phyloP scores from a whole-genome alignment of 2,329 filamentous ascomycete genomes.

The Talaromyces piceae region DNA sequence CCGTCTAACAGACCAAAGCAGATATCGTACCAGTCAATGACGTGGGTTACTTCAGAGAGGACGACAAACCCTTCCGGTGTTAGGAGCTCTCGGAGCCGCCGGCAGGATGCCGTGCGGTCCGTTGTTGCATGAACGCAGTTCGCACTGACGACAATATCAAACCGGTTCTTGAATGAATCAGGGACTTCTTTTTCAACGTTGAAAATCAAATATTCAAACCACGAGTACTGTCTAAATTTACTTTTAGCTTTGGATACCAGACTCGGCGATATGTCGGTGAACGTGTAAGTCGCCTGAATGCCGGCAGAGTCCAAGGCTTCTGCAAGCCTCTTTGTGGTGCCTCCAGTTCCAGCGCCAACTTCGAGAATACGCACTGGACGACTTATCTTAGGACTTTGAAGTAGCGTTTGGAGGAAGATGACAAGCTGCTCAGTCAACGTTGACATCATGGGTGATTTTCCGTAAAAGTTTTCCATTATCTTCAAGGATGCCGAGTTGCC shows the following conservation, averaged over 20 bases:
- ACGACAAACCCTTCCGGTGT: not conserved
- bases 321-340: not conserved
- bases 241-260: not conserved
- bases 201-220: not conserved
- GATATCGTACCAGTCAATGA: conserved; percentile 25
- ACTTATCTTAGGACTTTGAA: not conserved
- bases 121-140: not conserved
- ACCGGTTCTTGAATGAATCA: not conserved
- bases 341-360: conserved; percentile 1
- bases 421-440: not conserved
- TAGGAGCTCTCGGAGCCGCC: not conserved
- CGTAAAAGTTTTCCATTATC: not conserved
- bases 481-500: conserved; percentile 15
- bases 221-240: not conserved
- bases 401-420: not conserved
- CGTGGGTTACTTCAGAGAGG: conserved; percentile 24
- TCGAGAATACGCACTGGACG: conserved; percentile 1
- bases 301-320: not conserved
- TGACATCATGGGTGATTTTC: not conserved
- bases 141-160: not conserved
- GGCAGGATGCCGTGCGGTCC: not conserved
- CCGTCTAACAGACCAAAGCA: conserved; percentile 32
- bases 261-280: conserved; percentile 1
- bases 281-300: not conserved
- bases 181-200: not conserved